Evolutionary conservation across 441 rosid species (phyloP).

Genomic region (Eutrema salsugineum): DNA sequence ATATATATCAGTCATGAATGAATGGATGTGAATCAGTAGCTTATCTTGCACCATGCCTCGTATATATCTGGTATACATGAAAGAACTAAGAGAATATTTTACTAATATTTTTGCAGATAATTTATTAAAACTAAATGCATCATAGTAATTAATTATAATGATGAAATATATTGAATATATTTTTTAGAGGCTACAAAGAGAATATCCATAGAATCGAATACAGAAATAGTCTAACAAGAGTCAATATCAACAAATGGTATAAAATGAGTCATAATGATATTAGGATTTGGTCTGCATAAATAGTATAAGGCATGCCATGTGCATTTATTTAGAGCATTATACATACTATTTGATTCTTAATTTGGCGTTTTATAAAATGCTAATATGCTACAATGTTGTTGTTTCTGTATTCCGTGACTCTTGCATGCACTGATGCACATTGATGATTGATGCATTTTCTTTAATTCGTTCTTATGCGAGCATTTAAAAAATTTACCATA

Average conservation of each 20-base stretch:
- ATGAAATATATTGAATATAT: neutral
- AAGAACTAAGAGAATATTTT: neutral
- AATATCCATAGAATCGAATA: conserved; percentile 1
- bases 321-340: neutral
- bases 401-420: neutral
- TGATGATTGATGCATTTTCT: too few species aligned
- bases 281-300: conserved; percentile 24
- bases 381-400: neutral
- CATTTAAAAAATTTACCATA: neutral
- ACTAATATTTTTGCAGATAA: neutral
- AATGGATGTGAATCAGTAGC: neutral
- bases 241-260: conserved; percentile 18
- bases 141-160: neutral
- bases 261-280: conserved; percentile 13
- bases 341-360: neutral
- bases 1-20: neutral
- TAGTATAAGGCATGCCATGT: conserved; percentile 21
- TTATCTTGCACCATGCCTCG: neutral
- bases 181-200: conserved; percentile 17
- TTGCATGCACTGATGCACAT: conserved; percentile 19
- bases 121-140: neutral
- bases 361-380: neutral
- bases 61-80: neutral
- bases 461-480: neutral
- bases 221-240: conserved; percentile 18